Evolutionary conservation across 176 grass and related monocot species (phyloP).

Genomic region (Miscanthus lutarioriparius): DNA sequence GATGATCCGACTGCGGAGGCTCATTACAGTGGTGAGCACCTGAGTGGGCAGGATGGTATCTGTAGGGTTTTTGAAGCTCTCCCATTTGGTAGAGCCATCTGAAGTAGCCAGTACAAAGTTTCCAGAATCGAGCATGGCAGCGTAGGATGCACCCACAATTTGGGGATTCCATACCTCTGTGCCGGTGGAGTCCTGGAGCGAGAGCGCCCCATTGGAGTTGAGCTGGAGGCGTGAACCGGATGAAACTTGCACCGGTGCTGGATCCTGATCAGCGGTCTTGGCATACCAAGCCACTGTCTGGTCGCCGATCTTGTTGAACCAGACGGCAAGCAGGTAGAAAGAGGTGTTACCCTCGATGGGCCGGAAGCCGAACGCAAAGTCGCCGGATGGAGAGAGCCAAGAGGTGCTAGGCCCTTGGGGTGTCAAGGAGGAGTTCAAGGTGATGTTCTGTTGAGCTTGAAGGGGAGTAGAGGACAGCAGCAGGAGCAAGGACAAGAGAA

Average conservation of each 20-base stretch:
- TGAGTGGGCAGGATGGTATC: constrained; percentile 60
- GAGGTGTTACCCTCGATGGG: constrained; percentile 15
- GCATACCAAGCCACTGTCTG: constrained; percentile 48
- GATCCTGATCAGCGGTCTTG: background rate
- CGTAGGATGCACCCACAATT: constrained; percentile 24
- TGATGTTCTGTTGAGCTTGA: constrained; percentile 34
- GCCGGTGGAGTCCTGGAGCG: constrained; percentile 19
- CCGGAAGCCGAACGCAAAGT: constrained; percentile 26
- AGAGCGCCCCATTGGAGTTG: constrained; percentile 30
- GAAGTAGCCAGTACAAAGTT: constrained; percentile 44
- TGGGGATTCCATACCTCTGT: constrained; percentile 27
- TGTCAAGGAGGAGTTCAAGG: constrained; percentile 12
- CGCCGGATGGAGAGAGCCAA: constrained; percentile 26
- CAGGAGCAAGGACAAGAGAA: background rate
- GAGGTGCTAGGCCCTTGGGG: constrained; percentile 11
- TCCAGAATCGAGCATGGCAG: constrained; percentile 50
- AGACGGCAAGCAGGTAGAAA: constrained; percentile 47
- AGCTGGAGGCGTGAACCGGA: constrained; percentile 31
- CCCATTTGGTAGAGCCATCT: constrained; percentile 22
- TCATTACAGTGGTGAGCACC: background rate
- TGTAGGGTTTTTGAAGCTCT: constrained; percentile 39
- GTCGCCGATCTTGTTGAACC: constrained; percentile 49
- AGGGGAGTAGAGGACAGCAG: background rate
- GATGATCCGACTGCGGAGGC: constrained; percentile 32
- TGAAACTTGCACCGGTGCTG: background rate